A percentile compares a stretch with the other conserved stretches of the same genome.
Conservation (phyloP, 768 basidiomycete genomes). For the Lanmaoa rubissima region DNA sequence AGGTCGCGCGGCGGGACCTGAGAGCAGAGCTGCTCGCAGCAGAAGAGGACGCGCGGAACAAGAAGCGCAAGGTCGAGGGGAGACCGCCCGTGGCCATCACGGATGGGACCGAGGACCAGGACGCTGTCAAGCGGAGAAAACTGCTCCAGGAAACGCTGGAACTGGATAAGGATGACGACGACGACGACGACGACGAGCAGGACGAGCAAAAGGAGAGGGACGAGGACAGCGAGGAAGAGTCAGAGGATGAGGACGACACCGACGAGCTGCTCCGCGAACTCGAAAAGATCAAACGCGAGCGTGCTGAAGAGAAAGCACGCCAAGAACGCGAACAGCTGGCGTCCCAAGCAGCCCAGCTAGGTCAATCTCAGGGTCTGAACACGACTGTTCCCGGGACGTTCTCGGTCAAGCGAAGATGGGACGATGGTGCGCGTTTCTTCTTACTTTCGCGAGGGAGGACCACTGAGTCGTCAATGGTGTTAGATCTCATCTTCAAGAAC, state of each 20-base stretch:
- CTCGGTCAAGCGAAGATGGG: slow-evolving; percentile 91
- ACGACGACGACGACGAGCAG: slow-evolving; percentile 48
- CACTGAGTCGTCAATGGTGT: not conserved
- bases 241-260: slow-evolving; percentile 64
- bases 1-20: slow-evolving; percentile 78
- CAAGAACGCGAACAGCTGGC: slow-evolving; percentile 75
- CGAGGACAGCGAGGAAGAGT: slow-evolving; percentile 51
- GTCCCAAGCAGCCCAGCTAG: slow-evolving; percentile 62
- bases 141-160: slow-evolving; percentile 83
- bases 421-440: slow-evolving; percentile 64
- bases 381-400: slow-evolving; percentile 81
- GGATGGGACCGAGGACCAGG: slow-evolving; percentile 53
- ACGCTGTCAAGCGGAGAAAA: slow-evolving; percentile 79
- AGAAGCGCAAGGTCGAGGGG: slow-evolving; percentile 91
- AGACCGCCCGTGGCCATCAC: slow-evolving; percentile 38
- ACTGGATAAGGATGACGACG: slow-evolving; percentile 85
- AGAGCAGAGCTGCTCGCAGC: slow-evolving; percentile 80
- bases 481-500: slow-evolving; percentile 98
- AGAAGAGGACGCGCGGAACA: slow-evolving; percentile 83
- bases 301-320: slow-evolving; percentile 88
- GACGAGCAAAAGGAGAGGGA: slow-evolving; percentile 36
- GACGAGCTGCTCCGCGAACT: slow-evolving; percentile 93
- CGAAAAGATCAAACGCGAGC: slow-evolving; percentile 97
- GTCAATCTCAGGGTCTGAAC: slow-evolving; percentile 65
- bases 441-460: not conserved